Conservation (phyloP, 306 rosid genomes). For the Vicia villosa region DNA sequence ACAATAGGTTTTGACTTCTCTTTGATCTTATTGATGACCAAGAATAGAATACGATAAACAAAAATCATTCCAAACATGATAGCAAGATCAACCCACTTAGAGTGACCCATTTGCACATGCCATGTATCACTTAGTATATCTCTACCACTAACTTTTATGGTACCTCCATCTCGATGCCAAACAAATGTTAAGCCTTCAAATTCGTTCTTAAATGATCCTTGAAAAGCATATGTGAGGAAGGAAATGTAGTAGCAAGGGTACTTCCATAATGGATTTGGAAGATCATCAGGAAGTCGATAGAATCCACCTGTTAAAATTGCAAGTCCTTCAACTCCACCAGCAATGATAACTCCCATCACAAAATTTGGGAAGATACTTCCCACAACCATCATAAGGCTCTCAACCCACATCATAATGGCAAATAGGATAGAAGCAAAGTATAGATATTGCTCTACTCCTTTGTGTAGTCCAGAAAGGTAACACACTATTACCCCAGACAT, state of each 20-base stretch:
- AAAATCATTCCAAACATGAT: conserved; percentile 63
- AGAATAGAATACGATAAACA: conserved; percentile 52
- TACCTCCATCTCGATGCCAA: too few species aligned
- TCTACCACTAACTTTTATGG: too few species aligned
- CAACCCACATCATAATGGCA: too few species aligned
- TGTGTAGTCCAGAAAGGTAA: conserved; percentile 56
- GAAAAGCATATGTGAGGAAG: too few species aligned
- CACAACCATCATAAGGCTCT: too few species aligned
- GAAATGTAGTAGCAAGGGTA: conserved; percentile 58
- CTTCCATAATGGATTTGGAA: conserved; percentile 60
- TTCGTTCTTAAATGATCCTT: too few species aligned
- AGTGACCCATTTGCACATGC: conserved; percentile 60
- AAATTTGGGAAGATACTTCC: too few species aligned
- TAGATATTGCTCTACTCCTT: too few species aligned
- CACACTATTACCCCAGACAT: conserved; percentile 58
- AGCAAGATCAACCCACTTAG: conserved; percentile 66
- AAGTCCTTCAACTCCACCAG: conserved; percentile 61
- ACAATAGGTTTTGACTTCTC: too few species aligned
- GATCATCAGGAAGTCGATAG: conserved; percentile 52
- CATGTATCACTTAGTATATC: conserved; percentile 45
- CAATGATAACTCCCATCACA: conserved; percentile 57
- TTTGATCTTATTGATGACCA: too few species aligned
- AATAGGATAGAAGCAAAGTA: too few species aligned
- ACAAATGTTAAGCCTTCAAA: too few species aligned
- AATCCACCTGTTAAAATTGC: conserved; percentile 60